Percentiles rank a stretch among this genome's conserved stretches.
Evolutionary conservation across 768 basidiomycete species (phyloP).

Genomic region (Solioccasus polychromus): DNA sequence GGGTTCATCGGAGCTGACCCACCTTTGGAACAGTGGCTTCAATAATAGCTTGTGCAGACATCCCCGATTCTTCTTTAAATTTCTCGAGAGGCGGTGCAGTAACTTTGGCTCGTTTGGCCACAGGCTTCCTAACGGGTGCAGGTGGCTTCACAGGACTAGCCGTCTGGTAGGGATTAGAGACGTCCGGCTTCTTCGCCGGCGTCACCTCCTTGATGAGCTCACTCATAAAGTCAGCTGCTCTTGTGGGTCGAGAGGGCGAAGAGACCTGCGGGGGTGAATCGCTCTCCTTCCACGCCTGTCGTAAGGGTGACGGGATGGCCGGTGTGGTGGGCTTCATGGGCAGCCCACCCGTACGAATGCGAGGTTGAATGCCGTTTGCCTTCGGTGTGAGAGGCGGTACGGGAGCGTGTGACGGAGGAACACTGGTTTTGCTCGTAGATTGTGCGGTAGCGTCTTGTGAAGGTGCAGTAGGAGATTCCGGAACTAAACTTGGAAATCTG

Average conservation of each 20-base stretch:
- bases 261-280: conserved; percentile 39
- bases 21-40: conserved; percentile 78
- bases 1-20: conserved; percentile 16
- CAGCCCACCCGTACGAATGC: conserved; percentile 41
- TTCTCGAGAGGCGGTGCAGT: conserved; percentile 35
- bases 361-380: conserved; percentile 25
- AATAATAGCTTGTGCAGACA: conserved; percentile 66
- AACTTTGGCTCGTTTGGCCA: conserved; percentile 37
- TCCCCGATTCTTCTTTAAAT: conserved; percentile 26
- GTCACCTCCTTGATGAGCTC: conserved; percentile 71
- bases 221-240: conserved; percentile 66
- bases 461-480: conserved; percentile 35
- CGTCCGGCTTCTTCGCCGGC: conserved; percentile 60
- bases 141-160: conserved; percentile 61
- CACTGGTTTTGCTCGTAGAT: conserved; percentile 24
- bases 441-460: conserved; percentile 26
- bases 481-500: conserved; percentile 21
- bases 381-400: conserved; percentile 26
- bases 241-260: conserved; percentile 43
- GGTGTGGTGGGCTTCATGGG: conserved; percentile 56
- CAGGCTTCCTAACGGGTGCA: conserved; percentile 40
- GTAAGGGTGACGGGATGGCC: conserved; percentile 67
- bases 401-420: conserved; percentile 23
- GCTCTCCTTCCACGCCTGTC: conserved; percentile 63
- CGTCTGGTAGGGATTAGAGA: conserved; percentile 77